Conservation (phyloP, 805 yeast genomes). For the Wickerhamomyces kurtzmanii region DNA sequence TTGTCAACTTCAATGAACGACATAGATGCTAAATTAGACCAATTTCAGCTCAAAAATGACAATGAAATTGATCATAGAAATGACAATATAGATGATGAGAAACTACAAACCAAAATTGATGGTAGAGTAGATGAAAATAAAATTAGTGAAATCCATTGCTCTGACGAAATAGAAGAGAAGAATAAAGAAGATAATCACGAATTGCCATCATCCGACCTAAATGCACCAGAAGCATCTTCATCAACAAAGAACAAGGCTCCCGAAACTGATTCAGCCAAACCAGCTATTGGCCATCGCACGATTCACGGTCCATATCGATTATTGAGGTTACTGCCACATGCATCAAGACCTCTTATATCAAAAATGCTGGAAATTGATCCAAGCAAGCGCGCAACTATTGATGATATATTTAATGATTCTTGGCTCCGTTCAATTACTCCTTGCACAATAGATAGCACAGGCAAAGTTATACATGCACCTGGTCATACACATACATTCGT, state of each 20-base stretch:
- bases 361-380: conserved; percentile 59
- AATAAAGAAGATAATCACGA: neutral
- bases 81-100: conserved; percentile 1
- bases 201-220: conserved; percentile 11
- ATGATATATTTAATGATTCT: conserved; percentile 56
- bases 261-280: conserved; percentile 21
- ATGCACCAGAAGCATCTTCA: conserved; percentile 13
- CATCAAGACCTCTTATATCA: conserved; percentile 67
- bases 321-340: conserved; percentile 76
- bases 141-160: neutral
- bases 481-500: conserved; percentile 43
- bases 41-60: conserved; percentile 1
- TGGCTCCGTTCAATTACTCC: conserved; percentile 58
- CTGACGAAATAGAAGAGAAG: conserved; percentile 1
- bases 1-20: no score
- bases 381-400: conserved; percentile 49
- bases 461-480: conserved; percentile 29
- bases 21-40: conserved; percentile 2
- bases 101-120: conserved; percentile 1
- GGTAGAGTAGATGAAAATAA: neutral
- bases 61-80: conserved; percentile 1
- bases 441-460: conserved; percentile 43
- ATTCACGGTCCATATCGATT: conserved; percentile 79
- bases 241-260: conserved; percentile 4
- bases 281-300: conserved; percentile 26